Base-by-base conservation (phyloP, 208 protist genomes). In the Leishmania tarentolae region DNA sequence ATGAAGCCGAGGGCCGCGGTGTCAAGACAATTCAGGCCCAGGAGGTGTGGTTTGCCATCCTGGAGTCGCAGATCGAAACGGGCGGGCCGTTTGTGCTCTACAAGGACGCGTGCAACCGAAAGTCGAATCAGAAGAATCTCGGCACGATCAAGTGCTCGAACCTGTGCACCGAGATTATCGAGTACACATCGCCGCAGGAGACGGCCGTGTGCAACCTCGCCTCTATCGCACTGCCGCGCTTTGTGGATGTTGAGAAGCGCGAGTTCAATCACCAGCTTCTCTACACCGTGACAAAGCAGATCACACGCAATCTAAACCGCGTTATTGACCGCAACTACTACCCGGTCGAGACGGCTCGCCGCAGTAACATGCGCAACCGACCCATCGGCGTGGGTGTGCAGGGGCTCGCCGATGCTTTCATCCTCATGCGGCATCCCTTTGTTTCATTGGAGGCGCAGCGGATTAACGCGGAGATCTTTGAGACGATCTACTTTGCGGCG, bases 251-350 rank as follows among this genome's bases (percentile, higher is more conserved):
- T 50, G 84, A 83, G 50, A 92, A 88, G 57, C 75, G 83, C 44
- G 80, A 76, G 37, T 99, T 99, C 84, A 91, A 99, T 83, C 93
- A 98, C 86, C 59, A 98, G 61, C 74, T 81, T 46, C 91, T 99
- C 21, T 93, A 92, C 74, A 86, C 95, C n/a, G 95, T 99, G 37
- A 97, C 95, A 46, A 95, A 98, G 78, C 83, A 97, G 59, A 93
- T 99, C 50, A 99, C 98, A 0, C 89, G 89, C 65, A 99, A 99
- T 86, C 92, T 99, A 35, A 99, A 99, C 93, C 92, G 95, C 53
- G 99, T 99, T 28, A 99, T 99, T 83, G 99, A 99, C 91, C 80
- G 94, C 82, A 99, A 99, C 94, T 98, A 97, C 89, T 99, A 99
- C 90, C 99, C 99, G 35, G 95, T 99, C 7, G 78, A 85, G 35